Percentiles rank a stretch among this genome's conserved stretches.
phyloP scores from a whole-genome alignment of 179 eudicot genomes.

The Camellia oleifera region DNA sequence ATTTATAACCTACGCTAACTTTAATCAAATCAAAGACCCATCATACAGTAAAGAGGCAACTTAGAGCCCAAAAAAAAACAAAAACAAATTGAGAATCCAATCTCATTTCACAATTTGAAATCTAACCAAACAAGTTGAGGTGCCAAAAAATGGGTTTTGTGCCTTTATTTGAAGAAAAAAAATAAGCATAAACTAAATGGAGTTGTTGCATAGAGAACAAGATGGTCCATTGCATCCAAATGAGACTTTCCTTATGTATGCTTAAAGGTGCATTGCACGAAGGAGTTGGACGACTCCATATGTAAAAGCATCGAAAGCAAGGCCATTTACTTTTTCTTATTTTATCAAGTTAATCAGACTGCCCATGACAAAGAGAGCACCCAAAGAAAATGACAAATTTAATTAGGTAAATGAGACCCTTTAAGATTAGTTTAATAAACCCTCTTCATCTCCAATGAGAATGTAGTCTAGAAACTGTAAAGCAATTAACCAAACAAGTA shows the following conservation, averaged over 20 bases:
- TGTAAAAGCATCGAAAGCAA: conserved; percentile 1
- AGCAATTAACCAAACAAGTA: not conserved
- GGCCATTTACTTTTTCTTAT: not conserved
- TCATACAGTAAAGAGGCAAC: no score
- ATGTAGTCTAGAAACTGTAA: conserved; percentile 7
- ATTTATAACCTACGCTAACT: no score
- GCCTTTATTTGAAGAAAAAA: no score
- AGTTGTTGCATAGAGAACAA: not conserved
- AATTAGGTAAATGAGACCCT: conserved; percentile 16
- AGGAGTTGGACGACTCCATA: not conserved
- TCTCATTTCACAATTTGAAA: no score
- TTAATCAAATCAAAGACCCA: no score
- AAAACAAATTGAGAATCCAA: no score
- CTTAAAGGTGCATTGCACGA: not conserved
- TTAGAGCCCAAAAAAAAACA: no score
- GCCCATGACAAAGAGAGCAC: not conserved
- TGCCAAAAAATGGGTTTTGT: no score
- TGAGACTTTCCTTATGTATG: not conserved
- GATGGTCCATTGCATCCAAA: not conserved
- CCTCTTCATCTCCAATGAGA: conserved; percentile 19
- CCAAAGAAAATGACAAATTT: conserved; percentile 7
- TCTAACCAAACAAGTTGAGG: no score
- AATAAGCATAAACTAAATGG: no score
- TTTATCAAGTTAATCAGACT: not conserved
- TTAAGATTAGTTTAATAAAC: conserved; percentile 17